Evolutionary conservation across 2,329 filamentous ascomycete genomes (phyloP).

Genomic region (Colletotrichum orchidophilum): DNA sequence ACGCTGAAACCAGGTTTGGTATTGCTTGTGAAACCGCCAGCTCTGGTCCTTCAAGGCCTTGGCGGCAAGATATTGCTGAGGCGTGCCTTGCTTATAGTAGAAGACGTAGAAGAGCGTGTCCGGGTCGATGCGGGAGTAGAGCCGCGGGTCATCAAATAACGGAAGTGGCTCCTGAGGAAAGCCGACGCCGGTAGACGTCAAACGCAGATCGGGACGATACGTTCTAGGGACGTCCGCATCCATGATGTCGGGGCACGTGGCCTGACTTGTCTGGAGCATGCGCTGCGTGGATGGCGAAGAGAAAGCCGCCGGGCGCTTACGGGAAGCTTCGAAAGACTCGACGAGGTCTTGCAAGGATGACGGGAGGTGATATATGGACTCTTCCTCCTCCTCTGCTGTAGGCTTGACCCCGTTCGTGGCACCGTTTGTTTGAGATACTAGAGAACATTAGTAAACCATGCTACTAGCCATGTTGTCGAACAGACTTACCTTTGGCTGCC

Average conservation of each 20-base stretch:
- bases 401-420: constrained; percentile 61
- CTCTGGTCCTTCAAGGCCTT: constrained; percentile 98
- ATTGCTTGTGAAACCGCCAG: constrained; percentile 99
- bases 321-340: constrained; percentile 88
- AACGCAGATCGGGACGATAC: constrained; percentile 85
- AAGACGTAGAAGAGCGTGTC: constrained; percentile 99
- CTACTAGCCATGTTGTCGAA: background rate
- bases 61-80: constrained; percentile 94
- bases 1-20: constrained; percentile 98
- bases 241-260: constrained; percentile 75
- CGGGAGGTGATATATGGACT: constrained; percentile 93
- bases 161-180: constrained; percentile 93
- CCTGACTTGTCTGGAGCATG: constrained; percentile 80
- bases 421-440: constrained; percentile 60
- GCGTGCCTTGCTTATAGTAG: constrained; percentile 97
- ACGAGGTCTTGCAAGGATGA: constrained; percentile 89
- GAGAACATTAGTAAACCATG: constrained; percentile 8
- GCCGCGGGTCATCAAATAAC: constrained; percentile 88
- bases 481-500: constrained; percentile 53
- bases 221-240: constrained; percentile 86
- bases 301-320: constrained; percentile 70
- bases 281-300: constrained; percentile 74
- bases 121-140: constrained; percentile 91
- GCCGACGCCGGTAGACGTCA: constrained; percentile 77
- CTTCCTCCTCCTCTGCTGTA: constrained; percentile 66